Percentiles rank a stretch among this genome's conserved stretches.
phyloP scores from a whole-genome alignment of 495 filamentous ascomycete species.

The Acidiella bohemica region DNA sequence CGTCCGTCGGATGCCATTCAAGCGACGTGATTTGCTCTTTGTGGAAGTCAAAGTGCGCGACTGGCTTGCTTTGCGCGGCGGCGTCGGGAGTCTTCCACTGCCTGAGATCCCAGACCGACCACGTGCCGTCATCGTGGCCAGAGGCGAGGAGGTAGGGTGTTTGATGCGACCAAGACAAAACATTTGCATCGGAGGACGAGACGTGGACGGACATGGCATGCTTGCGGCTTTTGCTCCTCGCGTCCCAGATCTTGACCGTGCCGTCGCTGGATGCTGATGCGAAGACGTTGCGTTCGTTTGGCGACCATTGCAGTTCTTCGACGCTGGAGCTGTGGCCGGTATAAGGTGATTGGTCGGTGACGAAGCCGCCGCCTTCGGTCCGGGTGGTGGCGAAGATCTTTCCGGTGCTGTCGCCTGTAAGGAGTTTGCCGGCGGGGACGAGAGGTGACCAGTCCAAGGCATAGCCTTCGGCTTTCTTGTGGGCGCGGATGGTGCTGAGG shows the following conservation, averaged over 20 bases:
- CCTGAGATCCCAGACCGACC: conserved; percentile 91
- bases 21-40: conserved; percentile 89
- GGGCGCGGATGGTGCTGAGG: conserved; percentile 70
- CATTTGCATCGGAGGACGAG: conserved; percentile 79
- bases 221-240: conserved; percentile 72
- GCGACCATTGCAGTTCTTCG: conserved; percentile 94
- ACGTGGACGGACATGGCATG: conserved; percentile 75
- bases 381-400: conserved; percentile 75
- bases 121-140: conserved; percentile 84
- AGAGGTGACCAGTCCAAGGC: conserved; percentile 86
- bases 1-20: conserved; percentile 95
- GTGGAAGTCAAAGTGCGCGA: conserved; percentile 86
- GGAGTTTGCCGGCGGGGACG: conserved; percentile 61
- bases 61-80: conserved; percentile 44
- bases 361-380: conserved; percentile 75
- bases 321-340: conserved; percentile 71
- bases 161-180: conserved; percentile 82
- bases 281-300: conserved; percentile 80
- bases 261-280: conserved; percentile 87
- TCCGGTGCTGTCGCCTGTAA: conserved; percentile 85
- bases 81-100: conserved; percentile 64
- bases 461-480: conserved; percentile 78
- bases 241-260: conserved; percentile 89
- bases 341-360: conserved; percentile 67
- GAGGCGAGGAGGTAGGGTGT: conserved; percentile 82